phyloP scores from a whole-genome alignment of 2,329 filamentous ascomycete species.

The Talaromyces amestolkiae region DNA sequence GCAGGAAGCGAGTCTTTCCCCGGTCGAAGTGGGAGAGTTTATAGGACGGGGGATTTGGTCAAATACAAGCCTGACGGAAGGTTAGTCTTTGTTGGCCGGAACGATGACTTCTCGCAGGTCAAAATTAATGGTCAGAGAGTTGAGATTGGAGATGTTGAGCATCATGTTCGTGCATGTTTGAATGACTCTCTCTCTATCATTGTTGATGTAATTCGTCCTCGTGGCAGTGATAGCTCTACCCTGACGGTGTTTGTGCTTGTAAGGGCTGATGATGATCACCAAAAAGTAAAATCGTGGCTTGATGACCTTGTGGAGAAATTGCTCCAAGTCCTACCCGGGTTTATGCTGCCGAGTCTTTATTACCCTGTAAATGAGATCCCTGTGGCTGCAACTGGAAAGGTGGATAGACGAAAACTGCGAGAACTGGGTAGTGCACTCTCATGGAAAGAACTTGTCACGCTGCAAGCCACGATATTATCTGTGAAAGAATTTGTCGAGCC shows the following conservation, averaged over 20 bases:
- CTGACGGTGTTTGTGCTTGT: conserved; percentile 3
- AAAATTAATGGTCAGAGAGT: conserved; percentile 19
- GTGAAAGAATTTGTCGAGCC: background rate
- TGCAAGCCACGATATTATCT: conserved; percentile 22
- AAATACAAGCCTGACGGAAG: conserved; percentile 36
- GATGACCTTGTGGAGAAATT: background rate
- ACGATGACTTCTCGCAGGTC: conserved; percentile 16
- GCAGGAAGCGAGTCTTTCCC: background rate
- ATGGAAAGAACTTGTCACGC: conserved; percentile 23
- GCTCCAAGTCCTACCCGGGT: conserved; percentile 22
- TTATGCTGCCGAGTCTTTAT: conserved; percentile 26
- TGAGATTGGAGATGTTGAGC: conserved; percentile 16
- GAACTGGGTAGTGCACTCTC: conserved; percentile 17
- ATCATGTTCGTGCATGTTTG: conserved; percentile 4
- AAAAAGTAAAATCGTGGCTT: background rate
- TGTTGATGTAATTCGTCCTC: conserved; percentile 4
- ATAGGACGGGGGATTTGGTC: conserved; percentile 81
- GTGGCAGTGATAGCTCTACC: background rate
- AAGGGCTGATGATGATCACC: background rate
- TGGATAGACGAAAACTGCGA: conserved; percentile 23
- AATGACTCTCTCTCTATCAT: background rate
- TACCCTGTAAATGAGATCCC: conserved; percentile 24
- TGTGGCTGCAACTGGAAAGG: conserved; percentile 24
- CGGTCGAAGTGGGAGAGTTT: conserved; percentile 55
- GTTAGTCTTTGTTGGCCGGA: conserved; percentile 15